Conservation (phyloP, 163 green algal species). For the Chloromonas sp. region DNA sequence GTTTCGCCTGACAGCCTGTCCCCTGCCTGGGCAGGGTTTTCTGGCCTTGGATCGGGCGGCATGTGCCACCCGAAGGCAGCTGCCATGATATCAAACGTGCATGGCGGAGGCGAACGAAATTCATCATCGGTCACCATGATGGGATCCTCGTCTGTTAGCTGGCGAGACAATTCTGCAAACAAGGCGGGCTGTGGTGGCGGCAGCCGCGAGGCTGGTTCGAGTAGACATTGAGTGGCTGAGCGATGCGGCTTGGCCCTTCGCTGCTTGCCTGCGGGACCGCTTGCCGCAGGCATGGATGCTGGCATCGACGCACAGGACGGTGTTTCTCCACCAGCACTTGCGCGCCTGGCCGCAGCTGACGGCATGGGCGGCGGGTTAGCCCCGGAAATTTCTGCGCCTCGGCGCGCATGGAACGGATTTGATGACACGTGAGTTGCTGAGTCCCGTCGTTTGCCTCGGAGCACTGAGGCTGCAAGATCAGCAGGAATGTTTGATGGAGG, state of each 20-base stretch:
- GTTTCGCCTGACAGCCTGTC: too few species aligned
- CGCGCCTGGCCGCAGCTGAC: neutral
- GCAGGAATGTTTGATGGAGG: too few species aligned
- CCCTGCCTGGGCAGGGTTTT: too few species aligned
- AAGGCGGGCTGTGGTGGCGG: too few species aligned
- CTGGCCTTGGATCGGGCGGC: neutral
- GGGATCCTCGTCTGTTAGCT: neutral
- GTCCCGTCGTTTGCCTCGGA: too few species aligned
- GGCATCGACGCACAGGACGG: neutral
- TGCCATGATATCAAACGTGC: conserved; percentile 2
- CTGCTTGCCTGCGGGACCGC: neutral
- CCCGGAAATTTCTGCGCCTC: neutral
- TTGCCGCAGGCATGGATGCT: neutral
- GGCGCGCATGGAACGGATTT: too few species aligned
- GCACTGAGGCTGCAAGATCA: too few species aligned
- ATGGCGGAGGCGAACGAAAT: neutral
- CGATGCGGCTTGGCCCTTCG: neutral
- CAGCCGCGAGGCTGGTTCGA: neutral
- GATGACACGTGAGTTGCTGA: too few species aligned
- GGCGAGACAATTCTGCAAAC: neutral
- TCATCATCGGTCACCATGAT: neutral
- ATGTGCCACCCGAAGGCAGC: neutral
- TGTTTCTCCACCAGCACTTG: neutral
- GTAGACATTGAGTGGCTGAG: neutral
- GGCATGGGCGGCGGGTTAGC: neutral